Conservation (phyloP, 2,329 filamentous ascomycete species). For the Gyromitra esculenta region DNA sequence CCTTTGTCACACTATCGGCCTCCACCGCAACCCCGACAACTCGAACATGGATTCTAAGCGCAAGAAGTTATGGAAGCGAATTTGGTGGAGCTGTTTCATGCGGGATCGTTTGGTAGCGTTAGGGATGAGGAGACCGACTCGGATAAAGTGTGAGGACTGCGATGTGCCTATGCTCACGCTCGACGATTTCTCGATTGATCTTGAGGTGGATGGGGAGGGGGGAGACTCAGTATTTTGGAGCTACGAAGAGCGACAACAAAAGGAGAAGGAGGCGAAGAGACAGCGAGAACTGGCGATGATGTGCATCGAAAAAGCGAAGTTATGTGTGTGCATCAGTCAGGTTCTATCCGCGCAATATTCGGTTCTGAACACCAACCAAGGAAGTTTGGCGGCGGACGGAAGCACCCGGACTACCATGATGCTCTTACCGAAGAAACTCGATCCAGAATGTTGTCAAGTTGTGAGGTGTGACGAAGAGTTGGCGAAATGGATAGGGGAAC, state of each 20-base stretch:
- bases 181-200: conserved; percentile 79
- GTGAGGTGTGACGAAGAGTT: conserved; percentile 81
- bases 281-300: conserved; percentile 83
- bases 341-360: conserved; percentile 93
- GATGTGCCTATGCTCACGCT: conserved; percentile 90
- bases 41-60: conserved; percentile 78
- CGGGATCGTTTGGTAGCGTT: conserved; percentile 90
- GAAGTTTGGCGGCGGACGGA: conserved; percentile 74
- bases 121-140: conserved; percentile 89
- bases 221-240: conserved; percentile 52
- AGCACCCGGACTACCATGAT: conserved; percentile 80
- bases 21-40: conserved; percentile 84
- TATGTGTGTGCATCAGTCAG: conserved; percentile 87
- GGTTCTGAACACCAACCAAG: conserved; percentile 83
- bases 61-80: conserved; percentile 88
- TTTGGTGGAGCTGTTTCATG: conserved; percentile 99
- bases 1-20: conserved; percentile 88
- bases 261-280: conserved; percentile 62
- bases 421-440: conserved; percentile 86
- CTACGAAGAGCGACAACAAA: conserved; percentile 50
- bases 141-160: conserved; percentile 92
- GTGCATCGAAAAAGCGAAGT: conserved; percentile 90
- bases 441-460: conserved; percentile 83
- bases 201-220: conserved; percentile 29
- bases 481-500: conserved; percentile 76